These are phyloP conservation scores for Epichloe sylvatica DNA, from an alignment of 2,329 filamentous ascomycete species.

Conservation along the genomic window DNA sequence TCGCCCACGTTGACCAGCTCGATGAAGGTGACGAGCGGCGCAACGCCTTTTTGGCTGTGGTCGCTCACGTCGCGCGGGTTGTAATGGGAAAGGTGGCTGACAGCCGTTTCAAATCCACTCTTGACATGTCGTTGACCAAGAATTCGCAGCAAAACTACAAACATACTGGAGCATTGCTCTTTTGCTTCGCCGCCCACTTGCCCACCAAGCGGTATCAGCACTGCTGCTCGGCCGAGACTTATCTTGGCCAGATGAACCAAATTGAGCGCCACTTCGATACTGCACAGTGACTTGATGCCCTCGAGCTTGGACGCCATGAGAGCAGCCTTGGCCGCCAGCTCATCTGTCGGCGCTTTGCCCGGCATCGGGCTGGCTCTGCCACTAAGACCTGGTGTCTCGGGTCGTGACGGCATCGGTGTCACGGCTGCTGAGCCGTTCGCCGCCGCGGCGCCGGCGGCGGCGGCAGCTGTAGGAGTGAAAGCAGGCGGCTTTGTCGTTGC, in stretches of 20 bases:
- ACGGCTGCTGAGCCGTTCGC: conserved; percentile 15
- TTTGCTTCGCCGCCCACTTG: conserved; percentile 70
- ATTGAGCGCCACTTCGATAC: conserved; percentile 84
- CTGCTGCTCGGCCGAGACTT: conserved; percentile 69
- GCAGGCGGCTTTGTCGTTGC: conserved; percentile 27
- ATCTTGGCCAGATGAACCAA: conserved; percentile 81
- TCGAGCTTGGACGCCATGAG: conserved; percentile 91
- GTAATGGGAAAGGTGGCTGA: conserved; percentile 80
- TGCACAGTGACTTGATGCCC: conserved; percentile 89
- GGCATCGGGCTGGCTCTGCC: conserved; percentile 29
- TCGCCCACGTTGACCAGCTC: conserved; percentile 97
- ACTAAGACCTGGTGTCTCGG: conserved; percentile 33
- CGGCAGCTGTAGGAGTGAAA: not conserved
- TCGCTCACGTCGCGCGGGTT: conserved; percentile 72
- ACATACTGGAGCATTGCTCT: conserved; percentile 81
- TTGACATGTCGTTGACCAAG: conserved; percentile 80
- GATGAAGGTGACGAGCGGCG: conserved; percentile 86
- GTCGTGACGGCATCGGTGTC: conserved; percentile 29
- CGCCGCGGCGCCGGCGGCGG: conserved; percentile 4
- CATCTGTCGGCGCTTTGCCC: conserved; percentile 64
- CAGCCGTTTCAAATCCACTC: conserved; percentile 84
- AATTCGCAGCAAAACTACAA: conserved; percentile 69
- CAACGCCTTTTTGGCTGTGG: conserved; percentile 59
- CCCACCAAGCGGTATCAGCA: conserved; percentile 68
- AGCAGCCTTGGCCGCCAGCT: conserved; percentile 91